Conservation (phyloP, 768 basidiomycete species). For the Boletus coccyginus region DNA sequence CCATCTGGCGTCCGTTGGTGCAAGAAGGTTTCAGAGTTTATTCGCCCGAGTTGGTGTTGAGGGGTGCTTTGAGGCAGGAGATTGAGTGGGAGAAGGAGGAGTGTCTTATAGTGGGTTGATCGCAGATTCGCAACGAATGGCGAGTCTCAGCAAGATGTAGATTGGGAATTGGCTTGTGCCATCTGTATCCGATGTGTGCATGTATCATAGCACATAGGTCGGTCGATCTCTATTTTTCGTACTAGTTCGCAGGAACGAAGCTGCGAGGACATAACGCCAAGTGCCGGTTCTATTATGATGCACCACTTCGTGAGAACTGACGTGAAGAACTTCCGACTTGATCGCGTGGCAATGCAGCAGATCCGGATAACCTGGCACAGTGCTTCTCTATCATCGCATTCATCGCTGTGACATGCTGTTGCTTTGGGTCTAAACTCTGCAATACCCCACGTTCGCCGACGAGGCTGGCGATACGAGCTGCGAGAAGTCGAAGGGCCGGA, state of each 20-base stretch:
- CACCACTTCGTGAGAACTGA: too few species aligned
- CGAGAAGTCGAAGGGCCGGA: constrained; percentile 32
- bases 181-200: too few species aligned
- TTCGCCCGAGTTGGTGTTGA: constrained; percentile 64
- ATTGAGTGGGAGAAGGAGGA: constrained; percentile 56
- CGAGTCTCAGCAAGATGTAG: background rate
- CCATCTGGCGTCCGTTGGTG: constrained; percentile 64
- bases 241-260: too few species aligned
- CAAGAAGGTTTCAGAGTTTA: constrained; percentile 57
- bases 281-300: too few species aligned
- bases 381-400: constrained; percentile 28
- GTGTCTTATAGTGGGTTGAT: constrained; percentile 19
- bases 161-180: background rate
- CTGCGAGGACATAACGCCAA: too few species aligned
- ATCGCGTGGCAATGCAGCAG: background rate
- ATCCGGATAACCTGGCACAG: background rate
- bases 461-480: constrained; percentile 5
- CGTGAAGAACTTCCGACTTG: too few species aligned
- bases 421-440: background rate
- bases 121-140: too few species aligned
- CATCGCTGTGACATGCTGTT: constrained; percentile 19
- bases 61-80: constrained; percentile 60
- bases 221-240: too few species aligned
- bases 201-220: too few species aligned
- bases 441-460: background rate